Conservation (phyloP, 192 early-diverging fungal species). For the Coemansia sp. region DNA sequence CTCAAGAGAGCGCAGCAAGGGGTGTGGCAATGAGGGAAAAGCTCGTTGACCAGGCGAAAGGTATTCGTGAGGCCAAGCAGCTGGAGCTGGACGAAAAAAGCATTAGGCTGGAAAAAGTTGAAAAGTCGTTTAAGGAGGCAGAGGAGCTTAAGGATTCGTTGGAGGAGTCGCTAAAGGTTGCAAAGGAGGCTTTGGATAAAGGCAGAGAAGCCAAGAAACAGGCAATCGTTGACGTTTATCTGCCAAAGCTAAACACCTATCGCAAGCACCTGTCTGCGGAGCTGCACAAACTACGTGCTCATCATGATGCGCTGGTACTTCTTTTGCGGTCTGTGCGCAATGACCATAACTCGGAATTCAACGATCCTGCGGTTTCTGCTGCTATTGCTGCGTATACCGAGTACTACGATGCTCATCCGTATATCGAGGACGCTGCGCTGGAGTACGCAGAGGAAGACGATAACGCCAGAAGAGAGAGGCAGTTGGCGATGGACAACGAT, state of each 20-base stretch:
- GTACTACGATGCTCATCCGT: conserved; percentile 55
- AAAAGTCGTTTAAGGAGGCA: conserved; percentile 21
- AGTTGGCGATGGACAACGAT: conserved; percentile 30
- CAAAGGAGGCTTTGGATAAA: conserved; percentile 5
- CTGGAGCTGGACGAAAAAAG: conserved; percentile 20
- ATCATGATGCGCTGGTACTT: conserved; percentile 31
- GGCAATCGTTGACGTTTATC: conserved; percentile 34
- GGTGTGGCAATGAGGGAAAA: conserved; percentile 21
- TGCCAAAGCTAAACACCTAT: conserved; percentile 20
- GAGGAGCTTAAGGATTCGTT: conserved; percentile 26
- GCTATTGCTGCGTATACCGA: conserved; percentile 65
- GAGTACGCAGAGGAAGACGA: conserved; percentile 43
- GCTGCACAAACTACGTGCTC: conserved; percentile 26
- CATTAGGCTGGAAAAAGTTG: conserved; percentile 13
- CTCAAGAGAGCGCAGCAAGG: conserved; percentile 6
- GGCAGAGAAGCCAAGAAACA: conserved; percentile 22
- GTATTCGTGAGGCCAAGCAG: conserved; percentile 25
- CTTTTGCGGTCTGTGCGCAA: conserved; percentile 56
- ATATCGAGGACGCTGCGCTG: conserved; percentile 30
- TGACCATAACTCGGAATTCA: conserved; percentile 73
- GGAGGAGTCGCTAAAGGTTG: conserved; percentile 28
- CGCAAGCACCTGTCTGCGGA: conserved; percentile 24
- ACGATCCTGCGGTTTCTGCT: conserved; percentile 67
- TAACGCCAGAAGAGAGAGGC: conserved; percentile 26
- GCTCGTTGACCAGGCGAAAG: conserved; percentile 26